These are phyloP conservation scores for Starmerella etchellsii DNA, from an alignment of 805 yeast species.

Conservation along the genomic window DNA sequence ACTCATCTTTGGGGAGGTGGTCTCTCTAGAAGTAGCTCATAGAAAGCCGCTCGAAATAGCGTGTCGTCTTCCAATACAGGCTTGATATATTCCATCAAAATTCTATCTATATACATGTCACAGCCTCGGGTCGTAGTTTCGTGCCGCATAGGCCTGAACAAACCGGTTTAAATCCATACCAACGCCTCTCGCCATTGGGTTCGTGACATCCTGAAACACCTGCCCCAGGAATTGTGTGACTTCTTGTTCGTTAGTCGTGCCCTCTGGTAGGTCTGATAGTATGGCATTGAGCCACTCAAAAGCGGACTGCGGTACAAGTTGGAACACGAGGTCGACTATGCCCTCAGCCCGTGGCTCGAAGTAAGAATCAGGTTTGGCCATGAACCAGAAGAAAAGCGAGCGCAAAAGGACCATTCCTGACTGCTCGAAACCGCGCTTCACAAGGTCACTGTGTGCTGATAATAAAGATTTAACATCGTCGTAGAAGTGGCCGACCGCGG, in stretches of 20 bases:
- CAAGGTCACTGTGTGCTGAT: background rate
- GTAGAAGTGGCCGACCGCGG: slow-evolving; percentile 57
- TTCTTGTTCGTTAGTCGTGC: slow-evolving; percentile 56
- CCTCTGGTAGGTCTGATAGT: slow-evolving; percentile 44
- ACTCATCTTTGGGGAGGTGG: background rate
- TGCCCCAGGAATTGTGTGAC: slow-evolving; percentile 41
- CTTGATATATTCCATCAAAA: background rate
- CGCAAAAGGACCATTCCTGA: slow-evolving; percentile 45
- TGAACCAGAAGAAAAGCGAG: slow-evolving; percentile 55
- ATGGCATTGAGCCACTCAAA: slow-evolving; percentile 53
- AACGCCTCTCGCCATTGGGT: slow-evolving; percentile 60
- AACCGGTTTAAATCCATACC: slow-evolving; percentile 64
- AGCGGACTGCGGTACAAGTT: slow-evolving; percentile 31
- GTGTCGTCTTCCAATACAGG: background rate
- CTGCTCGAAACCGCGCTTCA: slow-evolving; percentile 16
- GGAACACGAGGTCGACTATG: slow-evolving; percentile 17
- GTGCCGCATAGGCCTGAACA: slow-evolving; percentile 29
- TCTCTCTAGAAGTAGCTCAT: too few species aligned
- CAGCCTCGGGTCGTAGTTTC: slow-evolving; percentile 17
- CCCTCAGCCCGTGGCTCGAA: slow-evolving; percentile 14
- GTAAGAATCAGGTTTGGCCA: slow-evolving; percentile 45
- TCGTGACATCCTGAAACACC: slow-evolving; percentile 27
- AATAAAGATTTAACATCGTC: slow-evolving; percentile 43
- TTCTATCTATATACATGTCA: background rate
- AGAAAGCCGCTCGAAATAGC: too few species aligned